phyloP scores from a whole-genome alignment of 768 basidiomycete species.

The Candolleomyces eurysporus region DNA sequence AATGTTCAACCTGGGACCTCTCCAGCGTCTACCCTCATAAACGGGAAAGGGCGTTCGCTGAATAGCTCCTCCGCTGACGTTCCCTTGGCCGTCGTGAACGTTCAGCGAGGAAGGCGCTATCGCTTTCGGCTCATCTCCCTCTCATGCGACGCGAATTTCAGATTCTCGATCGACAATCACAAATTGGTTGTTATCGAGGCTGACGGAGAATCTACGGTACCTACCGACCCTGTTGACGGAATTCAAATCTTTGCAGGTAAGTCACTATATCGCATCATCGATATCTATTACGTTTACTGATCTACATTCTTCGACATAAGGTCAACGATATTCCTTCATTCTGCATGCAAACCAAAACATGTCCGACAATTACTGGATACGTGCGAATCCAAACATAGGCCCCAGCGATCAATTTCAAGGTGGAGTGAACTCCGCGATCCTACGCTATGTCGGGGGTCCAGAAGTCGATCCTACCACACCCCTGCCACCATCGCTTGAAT shows the following conservation, averaged over 20 bases:
- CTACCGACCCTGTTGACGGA: constrained; percentile 35
- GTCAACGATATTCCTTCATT: constrained; percentile 47
- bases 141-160: constrained; percentile 43
- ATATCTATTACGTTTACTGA: neutral
- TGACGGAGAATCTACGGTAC: neutral
- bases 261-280: constrained; percentile 6
- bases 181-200: constrained; percentile 21
- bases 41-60: constrained; percentile 44
- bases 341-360: constrained; percentile 34
- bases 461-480: constrained; percentile 36
- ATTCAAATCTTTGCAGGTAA: constrained; percentile 35
- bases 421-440: constrained; percentile 54
- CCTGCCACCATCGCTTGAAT: constrained; percentile 25
- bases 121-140: constrained; percentile 49
- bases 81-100: constrained; percentile 37
- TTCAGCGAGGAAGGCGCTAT: constrained; percentile 35
- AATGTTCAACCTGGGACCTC: constrained; percentile 17
- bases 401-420: constrained; percentile 12
- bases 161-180: constrained; percentile 46
- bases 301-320: constrained; percentile 13
- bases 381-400: constrained; percentile 23
- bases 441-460: constrained; percentile 46
- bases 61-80: constrained; percentile 25
- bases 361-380: constrained; percentile 43
- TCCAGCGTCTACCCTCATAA: constrained; percentile 38